A percentile compares a stretch with the other conserved stretches of the same genome.
Evolutionary conservation across 495 filamentous ascomycete genomes (phyloP).

Genomic region (Daldinia concentrica): DNA sequence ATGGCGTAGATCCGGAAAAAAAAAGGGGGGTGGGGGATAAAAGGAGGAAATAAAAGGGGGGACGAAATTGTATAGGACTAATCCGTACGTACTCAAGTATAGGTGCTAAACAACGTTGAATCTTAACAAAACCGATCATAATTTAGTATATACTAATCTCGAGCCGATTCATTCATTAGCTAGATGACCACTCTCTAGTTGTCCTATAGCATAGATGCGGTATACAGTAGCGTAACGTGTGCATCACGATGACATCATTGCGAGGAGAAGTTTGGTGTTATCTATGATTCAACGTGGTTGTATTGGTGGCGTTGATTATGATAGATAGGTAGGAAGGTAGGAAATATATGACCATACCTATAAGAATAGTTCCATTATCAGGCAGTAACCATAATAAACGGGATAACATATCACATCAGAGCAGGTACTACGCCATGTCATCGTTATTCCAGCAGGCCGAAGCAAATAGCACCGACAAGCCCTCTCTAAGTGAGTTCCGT

Average conservation of each 20-base stretch:
- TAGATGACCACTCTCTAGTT: no score
- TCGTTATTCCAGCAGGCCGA: constrained; percentile 18
- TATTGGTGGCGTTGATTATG: neutral
- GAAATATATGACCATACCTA: neutral
- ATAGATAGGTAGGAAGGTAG: neutral
- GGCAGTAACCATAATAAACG: neutral
- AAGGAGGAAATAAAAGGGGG: no score
- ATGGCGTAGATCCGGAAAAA: no score
- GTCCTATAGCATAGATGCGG: no score
- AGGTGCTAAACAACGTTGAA: no score
- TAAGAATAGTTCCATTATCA: neutral
- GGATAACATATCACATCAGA: neutral
- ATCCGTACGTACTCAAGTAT: no score
- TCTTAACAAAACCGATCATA: no score
- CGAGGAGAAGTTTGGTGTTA: neutral
- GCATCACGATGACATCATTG: constrained; percentile 24
- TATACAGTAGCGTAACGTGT: neutral
- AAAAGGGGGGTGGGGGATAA: no score
- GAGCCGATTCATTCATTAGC: no score
- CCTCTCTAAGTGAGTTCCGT: constrained; percentile 4
- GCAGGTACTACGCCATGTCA: constrained; percentile 6
- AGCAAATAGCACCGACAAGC: constrained; percentile 16
- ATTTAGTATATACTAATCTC: no score
- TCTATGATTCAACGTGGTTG: neutral
- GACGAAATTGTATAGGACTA: no score